These are phyloP conservation scores for Arabidopsis arenosa DNA, from an alignment of 345 rosid genomes.

Conservation along the genomic window DNA sequence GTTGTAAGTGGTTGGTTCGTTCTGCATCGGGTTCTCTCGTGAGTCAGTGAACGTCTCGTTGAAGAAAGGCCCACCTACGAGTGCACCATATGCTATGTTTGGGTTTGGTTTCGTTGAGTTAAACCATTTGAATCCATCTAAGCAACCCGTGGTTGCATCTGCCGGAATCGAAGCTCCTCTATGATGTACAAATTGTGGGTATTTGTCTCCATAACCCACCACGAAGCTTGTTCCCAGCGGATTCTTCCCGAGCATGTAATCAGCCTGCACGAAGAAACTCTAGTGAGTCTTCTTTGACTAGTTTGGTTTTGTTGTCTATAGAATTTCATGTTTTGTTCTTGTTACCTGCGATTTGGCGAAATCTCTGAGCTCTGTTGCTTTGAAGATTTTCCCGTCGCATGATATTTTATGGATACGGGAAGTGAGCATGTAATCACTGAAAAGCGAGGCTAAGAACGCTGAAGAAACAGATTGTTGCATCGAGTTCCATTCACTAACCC, in stretches of 20 bases:
- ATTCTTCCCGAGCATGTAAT: conserved; percentile 88
- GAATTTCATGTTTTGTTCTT: neutral
- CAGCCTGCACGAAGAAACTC: conserved; percentile 62
- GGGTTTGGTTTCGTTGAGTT: conserved; percentile 74
- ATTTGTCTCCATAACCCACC: conserved; percentile 90
- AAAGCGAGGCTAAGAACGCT: conserved; percentile 88
- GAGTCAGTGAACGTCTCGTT: conserved; percentile 78
- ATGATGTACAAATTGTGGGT: conserved; percentile 84
- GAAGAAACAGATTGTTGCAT: conserved; percentile 91
- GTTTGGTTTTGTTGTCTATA: conserved; percentile 1
- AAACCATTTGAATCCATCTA: conserved; percentile 79
- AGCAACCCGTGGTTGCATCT: conserved; percentile 73
- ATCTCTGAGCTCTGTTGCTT: conserved; percentile 82
- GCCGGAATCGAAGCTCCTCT: conserved; percentile 96
- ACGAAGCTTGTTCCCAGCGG: conserved; percentile 83
- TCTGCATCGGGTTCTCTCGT: conserved; percentile 82
- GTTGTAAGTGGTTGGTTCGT: conserved; percentile 90
- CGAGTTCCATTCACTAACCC: conserved; percentile 88
- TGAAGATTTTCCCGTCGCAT: conserved; percentile 67
- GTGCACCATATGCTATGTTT: conserved; percentile 83
- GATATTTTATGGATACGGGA: conserved; percentile 68
- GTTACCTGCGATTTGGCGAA: conserved; percentile 91
- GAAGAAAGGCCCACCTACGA: conserved; percentile 90
- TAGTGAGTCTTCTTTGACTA: neutral
- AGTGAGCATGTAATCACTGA: conserved; percentile 94